Base-by-base conservation (phyloP, 108 stramenopile species). In the Cyclotella sp. region DNA sequence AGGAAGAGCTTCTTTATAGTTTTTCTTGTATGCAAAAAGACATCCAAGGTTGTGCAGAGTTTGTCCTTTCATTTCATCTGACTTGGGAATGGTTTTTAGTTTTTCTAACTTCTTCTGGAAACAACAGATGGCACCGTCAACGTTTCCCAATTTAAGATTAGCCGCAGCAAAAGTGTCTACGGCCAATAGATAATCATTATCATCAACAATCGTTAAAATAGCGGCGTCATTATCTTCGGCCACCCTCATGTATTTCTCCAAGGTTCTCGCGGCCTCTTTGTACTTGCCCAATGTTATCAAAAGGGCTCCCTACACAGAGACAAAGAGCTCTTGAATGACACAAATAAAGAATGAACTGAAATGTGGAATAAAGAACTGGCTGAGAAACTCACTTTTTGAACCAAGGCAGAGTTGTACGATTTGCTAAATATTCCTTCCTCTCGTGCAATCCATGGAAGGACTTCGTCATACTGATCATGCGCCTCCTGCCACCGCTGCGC, bases 11-110 rank as follows among this genome's bases (percentile, higher is more conserved):
- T 66, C 58, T 49, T 58, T 18, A 43, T 61, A 72, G 34, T 68
- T 42, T 9, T 75, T 70, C 43, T 75, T 64, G 63, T 70, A 65
- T 4, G 80, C 73, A 3, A 81, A 47, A 22, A 81, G 73, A 66
- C 80, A 81, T 14, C 80, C 80, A 43, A 81, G 53, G 46, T 81
- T 81, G 63, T 81, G 73, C 73, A 81, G 70, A 9, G 80, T 51
- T 40, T 81, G 67, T 26, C 73, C 73, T 52, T 75, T 74, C 46
- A 71, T 27, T 58, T 81, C 80, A 46, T 81, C 73, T 26, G 52
- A 49, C 40, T 70, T 39, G 22, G 69, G 62, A 44, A 58, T 68
- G 7, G 43, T 54, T 16, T 70, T 39, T 28, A 81, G 26, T 63
- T 74, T 70, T 19, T 52, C 64, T 0, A 81, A 52, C 22, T 81